phyloP scores from a whole-genome alignment of 2,329 filamentous ascomycete genomes.

The Xylariales sp. region DNA sequence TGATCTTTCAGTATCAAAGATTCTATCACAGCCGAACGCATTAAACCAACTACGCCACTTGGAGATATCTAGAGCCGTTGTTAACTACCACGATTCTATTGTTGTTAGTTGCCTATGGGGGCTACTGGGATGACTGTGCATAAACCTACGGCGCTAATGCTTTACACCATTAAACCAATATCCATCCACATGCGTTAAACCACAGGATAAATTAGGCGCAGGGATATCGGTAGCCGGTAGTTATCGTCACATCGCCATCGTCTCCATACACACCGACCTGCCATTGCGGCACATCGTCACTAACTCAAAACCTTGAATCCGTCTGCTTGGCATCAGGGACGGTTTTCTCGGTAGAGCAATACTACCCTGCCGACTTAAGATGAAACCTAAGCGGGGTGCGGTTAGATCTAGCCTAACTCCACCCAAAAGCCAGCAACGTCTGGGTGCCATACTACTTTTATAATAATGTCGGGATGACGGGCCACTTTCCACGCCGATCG shows the following conservation, averaged over 20 bases:
- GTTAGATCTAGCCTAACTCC: slow-evolving; percentile 5
- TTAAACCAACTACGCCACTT: too few relatives aligned
- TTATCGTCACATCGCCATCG: background rate
- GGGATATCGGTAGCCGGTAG: background rate
- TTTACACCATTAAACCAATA: background rate
- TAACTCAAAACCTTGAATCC: background rate
- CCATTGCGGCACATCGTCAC: background rate
- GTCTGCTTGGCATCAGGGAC: background rate
- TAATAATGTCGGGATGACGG: slow-evolving; percentile 31
- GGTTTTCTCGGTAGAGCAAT: background rate
- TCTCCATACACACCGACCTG: background rate
- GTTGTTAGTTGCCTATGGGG: too few relatives aligned
- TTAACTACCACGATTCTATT: too few relatives aligned
- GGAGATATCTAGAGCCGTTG: too few relatives aligned
- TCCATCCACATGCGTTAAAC: background rate
- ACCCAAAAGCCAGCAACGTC: background rate
- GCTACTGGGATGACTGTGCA: too few relatives aligned
- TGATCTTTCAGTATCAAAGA: too few relatives aligned
- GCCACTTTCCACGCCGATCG: slow-evolving; percentile 31
- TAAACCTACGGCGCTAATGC: too few relatives aligned
- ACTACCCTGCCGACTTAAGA: slow-evolving; percentile 10
- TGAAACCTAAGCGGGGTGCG: slow-evolving; percentile 18
- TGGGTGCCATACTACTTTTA: background rate
- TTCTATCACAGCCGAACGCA: too few relatives aligned
- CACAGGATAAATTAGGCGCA: slow-evolving; percentile 1